These are phyloP conservation scores for Henckelia pumila DNA, from an alignment of 257 asterid species.

Conservation along the genomic window DNA sequence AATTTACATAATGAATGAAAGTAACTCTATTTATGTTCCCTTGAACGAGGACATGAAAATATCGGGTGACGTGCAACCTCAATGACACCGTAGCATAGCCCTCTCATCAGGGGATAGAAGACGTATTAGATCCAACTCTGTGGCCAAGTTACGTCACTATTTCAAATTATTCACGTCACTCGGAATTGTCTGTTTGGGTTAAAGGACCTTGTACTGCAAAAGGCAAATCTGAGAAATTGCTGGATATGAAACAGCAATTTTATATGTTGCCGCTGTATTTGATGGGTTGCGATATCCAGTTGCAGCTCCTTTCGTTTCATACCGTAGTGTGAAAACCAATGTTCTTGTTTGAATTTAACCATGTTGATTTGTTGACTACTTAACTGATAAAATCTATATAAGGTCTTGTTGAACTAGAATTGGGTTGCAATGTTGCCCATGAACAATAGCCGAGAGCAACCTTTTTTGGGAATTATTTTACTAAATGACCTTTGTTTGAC, in stretches of 20 bases:
- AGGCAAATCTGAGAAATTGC: not conserved
- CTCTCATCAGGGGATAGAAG: not conserved
- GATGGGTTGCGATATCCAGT: not conserved
- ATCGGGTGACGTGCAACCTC: not conserved
- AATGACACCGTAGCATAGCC: not conserved
- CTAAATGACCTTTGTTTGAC: no score
- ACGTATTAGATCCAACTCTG: not conserved
- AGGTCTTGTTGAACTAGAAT: not conserved
- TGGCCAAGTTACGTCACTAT: not conserved
- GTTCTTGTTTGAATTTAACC: not conserved
- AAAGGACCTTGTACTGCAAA: not conserved
- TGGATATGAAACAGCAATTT: not conserved
- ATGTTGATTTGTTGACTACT: not conserved
- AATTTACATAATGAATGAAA: not conserved
- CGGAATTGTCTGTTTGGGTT: not conserved
- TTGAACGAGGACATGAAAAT: not conserved
- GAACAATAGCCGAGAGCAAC: not conserved
- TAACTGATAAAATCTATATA: not conserved
- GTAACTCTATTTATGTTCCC: not conserved
- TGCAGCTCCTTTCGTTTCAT: not conserved
- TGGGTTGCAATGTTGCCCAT: no score
- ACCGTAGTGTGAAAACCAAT: not conserved
- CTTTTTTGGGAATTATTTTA: no score
- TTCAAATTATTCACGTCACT: not conserved
- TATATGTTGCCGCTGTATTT: not conserved